These are phyloP conservation scores for Dianthus caryophyllus DNA, from an alignment of 148 eudicot genomes.

Conservation along the genomic window DNA sequence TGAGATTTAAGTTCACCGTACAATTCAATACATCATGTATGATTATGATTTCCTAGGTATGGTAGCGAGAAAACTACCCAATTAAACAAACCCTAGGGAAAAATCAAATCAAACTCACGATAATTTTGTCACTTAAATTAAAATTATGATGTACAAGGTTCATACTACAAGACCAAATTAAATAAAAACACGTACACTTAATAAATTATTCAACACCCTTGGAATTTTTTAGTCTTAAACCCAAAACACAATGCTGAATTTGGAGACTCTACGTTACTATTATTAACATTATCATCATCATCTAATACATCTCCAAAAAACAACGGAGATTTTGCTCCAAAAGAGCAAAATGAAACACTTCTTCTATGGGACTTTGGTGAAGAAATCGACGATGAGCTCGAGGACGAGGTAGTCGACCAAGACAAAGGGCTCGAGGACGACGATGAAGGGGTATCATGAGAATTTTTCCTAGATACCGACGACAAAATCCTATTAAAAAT, in stretches of 20 bases:
- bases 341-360: constrained; percentile 14
- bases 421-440: constrained; percentile 26
- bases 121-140: too few species aligned
- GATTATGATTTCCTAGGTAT: neutral
- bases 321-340: constrained; percentile 9
- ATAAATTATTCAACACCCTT: constrained; percentile 2
- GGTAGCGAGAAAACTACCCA: neutral
- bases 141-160: too few species aligned
- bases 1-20: neutral
- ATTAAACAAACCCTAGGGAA: neutral
- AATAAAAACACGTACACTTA: neutral
- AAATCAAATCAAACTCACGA: too few species aligned
- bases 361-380: constrained; percentile 20
- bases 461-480: constrained; percentile 12
- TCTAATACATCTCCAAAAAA: constrained; percentile 18
- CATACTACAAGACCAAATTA: neutral
- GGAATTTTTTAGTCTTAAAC: constrained; percentile 13
- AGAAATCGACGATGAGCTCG: constrained; percentile 18
- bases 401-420: constrained; percentile 29
- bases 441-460: constrained; percentile 15
- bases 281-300: neutral
- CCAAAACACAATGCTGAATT: constrained; percentile 26
- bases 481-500: constrained; percentile 16
- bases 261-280: neutral
- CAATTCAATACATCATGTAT: neutral